Base-by-base conservation (phyloP, 2,329 filamentous ascomycete genomes). In the Pestalotiopsis sp. region DNA sequence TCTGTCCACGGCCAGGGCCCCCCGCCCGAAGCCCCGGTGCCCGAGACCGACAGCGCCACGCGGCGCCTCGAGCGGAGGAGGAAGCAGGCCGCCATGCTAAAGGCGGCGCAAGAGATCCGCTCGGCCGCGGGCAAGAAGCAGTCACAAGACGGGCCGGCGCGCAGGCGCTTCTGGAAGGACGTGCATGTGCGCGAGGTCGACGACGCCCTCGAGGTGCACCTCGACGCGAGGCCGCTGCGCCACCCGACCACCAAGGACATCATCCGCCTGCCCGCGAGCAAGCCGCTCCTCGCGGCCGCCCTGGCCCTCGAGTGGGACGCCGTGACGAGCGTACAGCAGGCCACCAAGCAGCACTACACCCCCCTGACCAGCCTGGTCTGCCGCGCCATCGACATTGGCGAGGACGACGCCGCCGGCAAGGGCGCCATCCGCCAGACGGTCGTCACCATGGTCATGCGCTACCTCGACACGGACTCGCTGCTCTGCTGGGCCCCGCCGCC, bases 301-400 rank as follows among this genome's bases (percentile, higher is more conserved):
- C 90, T 99, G 71, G 96, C 95, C 3, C 83, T 97, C 59, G 96
- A 99, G 84, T 99, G 96, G 96, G 95, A 98, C 78, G 85, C 92
- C 63, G 87, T 99, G 70, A 87, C 91, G 27, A 93, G 92, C 14
- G 90, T 92, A 2, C 91, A 95, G 77, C 93, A 98, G 81, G 93
- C 94, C 0, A 87, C 95, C 52, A 93, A 92, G 79, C 89, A 93
- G 69, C 94, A 98, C 81, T 89, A 97, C 62, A 95, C 98, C 73
- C 96, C 96, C 14, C 84, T 99, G 71, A 98, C 95, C 2, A 94
- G 93, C 62, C 88, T 98, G 17, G 85, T 91, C 25, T 93, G 94
- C 71, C 91, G 96, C 60, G 95, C 94, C 0, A 80, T 95, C 38
- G 95, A 98, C 77, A 93, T 98, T 67, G 85, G 85, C 62, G 85